phyloP scores from a whole-genome alignment of 306 rosid species.

The Purshia tridentata region DNA sequence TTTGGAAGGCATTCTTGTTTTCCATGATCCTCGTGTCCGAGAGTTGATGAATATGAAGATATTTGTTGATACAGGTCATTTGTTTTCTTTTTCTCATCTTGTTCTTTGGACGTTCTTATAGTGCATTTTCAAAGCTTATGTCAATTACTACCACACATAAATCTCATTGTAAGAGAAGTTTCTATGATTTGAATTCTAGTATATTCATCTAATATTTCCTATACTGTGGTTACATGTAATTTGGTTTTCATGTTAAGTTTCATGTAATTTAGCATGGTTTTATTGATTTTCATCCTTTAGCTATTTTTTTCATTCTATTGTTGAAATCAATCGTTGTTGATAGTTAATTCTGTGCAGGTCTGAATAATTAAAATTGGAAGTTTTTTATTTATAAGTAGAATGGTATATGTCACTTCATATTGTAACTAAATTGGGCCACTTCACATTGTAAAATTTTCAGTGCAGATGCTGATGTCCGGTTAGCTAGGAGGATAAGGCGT shows the following conservation, averaged over 20 bases:
- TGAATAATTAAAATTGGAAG: background rate
- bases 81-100: conserved; percentile 28
- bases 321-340: background rate
- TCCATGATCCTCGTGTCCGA: conserved; percentile 92
- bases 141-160: background rate
- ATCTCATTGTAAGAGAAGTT: background rate
- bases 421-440: conserved; percentile 51
- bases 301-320: background rate
- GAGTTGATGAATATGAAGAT: conserved; percentile 98
- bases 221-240: background rate
- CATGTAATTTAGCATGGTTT: background rate
- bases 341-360: background rate
- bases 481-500: conserved; percentile 95
- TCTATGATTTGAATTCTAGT: background rate
- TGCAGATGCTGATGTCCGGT: conserved; percentile 99
- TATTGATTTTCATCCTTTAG: background rate
- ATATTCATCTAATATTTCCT: background rate
- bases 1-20: conserved; percentile 96
- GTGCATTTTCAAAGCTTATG: background rate
- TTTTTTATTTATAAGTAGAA: conserved; percentile 6
- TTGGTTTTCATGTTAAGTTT: background rate
- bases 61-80: conserved; percentile 99
- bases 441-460: conserved; percentile 78
- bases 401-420: conserved; percentile 13
- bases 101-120: background rate